Evolutionary conservation across 495 filamentous ascomycete genomes (phyloP).

Genomic region (Baudoinia panamericana): DNA sequence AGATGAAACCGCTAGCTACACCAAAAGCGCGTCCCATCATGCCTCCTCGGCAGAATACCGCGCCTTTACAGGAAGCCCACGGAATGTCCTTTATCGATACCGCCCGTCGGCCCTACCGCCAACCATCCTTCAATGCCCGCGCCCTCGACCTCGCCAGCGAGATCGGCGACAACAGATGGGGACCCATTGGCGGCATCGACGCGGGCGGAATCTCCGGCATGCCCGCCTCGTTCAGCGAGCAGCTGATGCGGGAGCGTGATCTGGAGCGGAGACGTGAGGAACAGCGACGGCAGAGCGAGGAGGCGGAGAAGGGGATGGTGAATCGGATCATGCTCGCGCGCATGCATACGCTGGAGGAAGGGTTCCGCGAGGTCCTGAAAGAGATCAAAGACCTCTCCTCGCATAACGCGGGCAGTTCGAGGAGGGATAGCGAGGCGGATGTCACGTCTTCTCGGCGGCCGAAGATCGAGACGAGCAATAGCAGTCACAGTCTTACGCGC

Average conservation of each 20-base stretch:
- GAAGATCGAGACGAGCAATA: constrained; percentile 3
- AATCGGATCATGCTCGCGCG: constrained; percentile 73
- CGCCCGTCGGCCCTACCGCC: constrained; percentile 16
- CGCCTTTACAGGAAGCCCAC: neutral
- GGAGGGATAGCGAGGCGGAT: constrained; percentile 12
- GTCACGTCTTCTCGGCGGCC: neutral
- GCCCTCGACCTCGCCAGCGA: constrained; percentile 61
- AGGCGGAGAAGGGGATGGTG: constrained; percentile 54
- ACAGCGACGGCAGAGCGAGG: constrained; percentile 32
- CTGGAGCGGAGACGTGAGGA: constrained; percentile 7
- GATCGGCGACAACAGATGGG: constrained; percentile 47
- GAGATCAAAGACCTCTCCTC: constrained; percentile 58
- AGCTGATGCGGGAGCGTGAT: constrained; percentile 26
- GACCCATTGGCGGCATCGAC: constrained; percentile 47
- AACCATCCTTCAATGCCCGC: constrained; percentile 38
- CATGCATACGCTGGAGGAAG: constrained; percentile 83
- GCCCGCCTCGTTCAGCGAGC: constrained; percentile 21
- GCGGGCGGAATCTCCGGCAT: constrained; percentile 54
- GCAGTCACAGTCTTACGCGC: no score
- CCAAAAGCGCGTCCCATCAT: constrained; percentile 40
- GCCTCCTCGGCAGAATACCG: constrained; percentile 33
- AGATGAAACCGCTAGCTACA: constrained; percentile 27
- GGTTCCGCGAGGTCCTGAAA: constrained; percentile 68
- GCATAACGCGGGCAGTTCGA: constrained; percentile 11
- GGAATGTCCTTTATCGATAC: constrained; percentile 16